A percentile compares a stretch with the other conserved stretches of the same genome.
These are phyloP conservation scores for Tolypocladium sp. DNA, from an alignment of 2,329 filamentous ascomycete genomes.

Conservation along the genomic window DNA sequence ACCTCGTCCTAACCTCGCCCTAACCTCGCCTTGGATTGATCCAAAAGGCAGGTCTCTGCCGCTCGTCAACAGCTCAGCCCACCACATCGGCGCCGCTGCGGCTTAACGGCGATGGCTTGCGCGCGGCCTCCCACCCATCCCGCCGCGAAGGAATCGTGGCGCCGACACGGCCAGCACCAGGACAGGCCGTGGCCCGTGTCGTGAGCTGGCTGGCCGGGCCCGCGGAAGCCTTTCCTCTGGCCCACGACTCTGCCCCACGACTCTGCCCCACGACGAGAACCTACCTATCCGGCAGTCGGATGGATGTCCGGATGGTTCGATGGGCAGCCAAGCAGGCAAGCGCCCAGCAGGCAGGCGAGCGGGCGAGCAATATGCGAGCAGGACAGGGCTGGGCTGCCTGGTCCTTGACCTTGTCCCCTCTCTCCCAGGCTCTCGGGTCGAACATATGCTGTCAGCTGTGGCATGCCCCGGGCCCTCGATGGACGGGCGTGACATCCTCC, in stretches of 20 bases:
- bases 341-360: too few relatives aligned
- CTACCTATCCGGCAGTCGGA: background rate
- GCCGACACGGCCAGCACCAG: background rate
- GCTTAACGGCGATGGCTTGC: background rate
- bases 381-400: background rate
- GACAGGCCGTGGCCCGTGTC: background rate
- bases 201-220: background rate
- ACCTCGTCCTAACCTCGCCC: too few relatives aligned
- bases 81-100: background rate
- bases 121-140: background rate
- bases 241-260: too few relatives aligned
- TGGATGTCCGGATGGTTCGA: background rate
- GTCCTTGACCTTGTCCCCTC: background rate
- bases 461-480: background rate
- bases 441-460: background rate
- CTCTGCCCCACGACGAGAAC: too few relatives aligned
- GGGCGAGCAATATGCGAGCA: background rate
- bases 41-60: background rate
- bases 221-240: background rate
- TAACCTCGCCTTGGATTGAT: background rate
- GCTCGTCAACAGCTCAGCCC: background rate
- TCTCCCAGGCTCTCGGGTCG: background rate
- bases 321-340: background rate
- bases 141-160: background rate
- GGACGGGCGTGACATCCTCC: background rate